phyloP scores from a whole-genome alignment of 495 filamentous ascomycete genomes.

The Lineolata rhizophorae region DNA sequence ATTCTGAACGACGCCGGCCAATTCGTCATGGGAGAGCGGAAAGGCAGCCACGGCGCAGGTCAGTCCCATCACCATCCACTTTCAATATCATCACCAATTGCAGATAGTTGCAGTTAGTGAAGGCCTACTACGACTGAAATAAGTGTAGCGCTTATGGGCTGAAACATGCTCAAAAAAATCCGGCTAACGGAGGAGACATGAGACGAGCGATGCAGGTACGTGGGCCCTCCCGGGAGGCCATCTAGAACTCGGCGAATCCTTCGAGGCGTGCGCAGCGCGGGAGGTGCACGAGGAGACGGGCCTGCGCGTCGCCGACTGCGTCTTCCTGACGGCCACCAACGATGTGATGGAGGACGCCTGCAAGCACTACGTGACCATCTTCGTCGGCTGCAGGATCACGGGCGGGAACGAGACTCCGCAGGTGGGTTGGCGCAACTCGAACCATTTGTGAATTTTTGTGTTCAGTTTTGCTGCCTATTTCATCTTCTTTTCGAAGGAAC shows the following conservation, averaged over 20 bases:
- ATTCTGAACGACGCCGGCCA: constrained; percentile 4
- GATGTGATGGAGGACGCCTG: constrained; percentile 27
- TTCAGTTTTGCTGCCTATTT: too few species aligned
- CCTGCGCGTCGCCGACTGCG: constrained; percentile 24
- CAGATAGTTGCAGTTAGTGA: neutral
- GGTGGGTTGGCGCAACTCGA: constrained; percentile 18
- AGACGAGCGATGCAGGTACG: constrained; percentile 19
- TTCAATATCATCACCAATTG: neutral
- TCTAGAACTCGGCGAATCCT: constrained; percentile 39
- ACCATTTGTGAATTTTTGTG: too few species aligned
- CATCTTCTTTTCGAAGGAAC: too few species aligned
- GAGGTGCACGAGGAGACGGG: constrained; percentile 49
- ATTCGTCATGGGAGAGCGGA: constrained; percentile 12
- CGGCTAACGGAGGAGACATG: too few species aligned
- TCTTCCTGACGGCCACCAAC: constrained; percentile 34
- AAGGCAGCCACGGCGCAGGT: constrained; percentile 16
- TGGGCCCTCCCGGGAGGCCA: constrained; percentile 48
- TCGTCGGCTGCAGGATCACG: constrained; percentile 24
- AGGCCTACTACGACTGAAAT: too few species aligned
- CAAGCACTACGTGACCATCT: constrained; percentile 48
- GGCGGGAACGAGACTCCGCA: constrained; percentile 24
- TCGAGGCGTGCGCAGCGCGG: constrained; percentile 34
- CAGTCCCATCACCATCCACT: neutral
- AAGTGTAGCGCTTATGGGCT: too few species aligned
- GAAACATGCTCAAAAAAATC: too few species aligned